Base-by-base conservation (phyloP, 352 stramenopile species). In the Globisporangium heterothallicum region DNA sequence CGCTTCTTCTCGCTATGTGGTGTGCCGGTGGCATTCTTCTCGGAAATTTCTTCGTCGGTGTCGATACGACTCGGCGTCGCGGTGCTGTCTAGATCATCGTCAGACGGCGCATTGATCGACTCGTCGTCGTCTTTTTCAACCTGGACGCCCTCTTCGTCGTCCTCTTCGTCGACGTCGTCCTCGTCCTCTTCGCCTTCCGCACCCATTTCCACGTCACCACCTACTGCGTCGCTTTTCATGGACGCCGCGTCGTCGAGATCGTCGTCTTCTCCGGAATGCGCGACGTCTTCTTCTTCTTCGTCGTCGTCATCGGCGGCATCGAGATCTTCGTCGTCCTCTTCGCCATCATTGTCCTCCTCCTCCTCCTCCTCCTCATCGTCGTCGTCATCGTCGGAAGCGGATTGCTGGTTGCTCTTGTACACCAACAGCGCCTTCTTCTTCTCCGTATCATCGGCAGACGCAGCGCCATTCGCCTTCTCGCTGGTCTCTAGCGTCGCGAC, bases 61-160 rank as follows among this genome's bases (percentile, higher is more conserved):
- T 84, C 72, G 32, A 35, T 9, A 43, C 70, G 72, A 35, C 51
- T 59, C 3, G 74, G 74, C 14, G 77, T 86, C 16, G 75, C 61
- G 27, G 73, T 74, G 64, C 68, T 86, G 53, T 91, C 80, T 34
- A 88, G 52, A 25, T 91, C 80, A 55, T 88, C 76, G 53, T 91
- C 79, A 21, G 74, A 91, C 22, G 74, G 79, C 41, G 65, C 74
- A 47, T 90, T 83, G 27, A 86, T 60, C 21, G 69, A 84, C 67
- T 87, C 76, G 49, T 90, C 79, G 57, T 90, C 78, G 56, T 88
- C 78, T 45, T 86, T 88, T 55, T 88, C 74, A 26, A 86, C 71
- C 30, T 68, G 70, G 41, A 86, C 72, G 21, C 75, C 72, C 24
- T 72, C 68, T 19, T 88, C 74, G 13, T 84, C 72, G 36, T 66